Base-by-base conservation (phyloP, 2,329 filamentous ascomycete genomes). In the Daldinia sp. region DNA sequence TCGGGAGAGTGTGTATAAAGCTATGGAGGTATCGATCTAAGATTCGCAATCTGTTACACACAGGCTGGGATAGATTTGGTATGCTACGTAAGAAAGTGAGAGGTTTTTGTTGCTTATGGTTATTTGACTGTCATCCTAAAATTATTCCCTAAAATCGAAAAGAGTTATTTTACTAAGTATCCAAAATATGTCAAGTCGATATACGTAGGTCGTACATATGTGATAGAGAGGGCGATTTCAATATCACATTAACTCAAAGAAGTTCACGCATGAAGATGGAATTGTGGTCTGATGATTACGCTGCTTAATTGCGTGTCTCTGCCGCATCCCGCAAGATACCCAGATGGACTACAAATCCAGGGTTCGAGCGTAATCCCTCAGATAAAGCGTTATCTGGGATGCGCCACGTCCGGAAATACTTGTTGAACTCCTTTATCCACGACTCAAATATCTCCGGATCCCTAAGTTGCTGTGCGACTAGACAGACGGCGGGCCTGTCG, bases 401-500 rank as follows among this genome's bases (percentile, higher is more conserved):
- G 64, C 92, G 86, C 93, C 94, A 98, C 6, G 91, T 89, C 10
- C 84, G 83, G 75, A 98, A 98, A 7, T 79, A 77, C 35, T 78
- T 78, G 67, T 87, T 80, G 71, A 97, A 94, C 59, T 87, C 87
- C 68, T 83, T 83, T 55, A 97, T 81, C 93, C 94, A 98, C 13
- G 85, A 82, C 74, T 95, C 90, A 74, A 98, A 96, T 5, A 98
- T 93, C 37, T 94, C 91, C 1, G 92, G 88, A 30, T 93, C 90
- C 33, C 96, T 89, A 55, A 98, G 87, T 80, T 98, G 95, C 82
- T 98, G 95, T 26, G 93, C 95, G 57, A 98, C 86, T 5, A 98
- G 81, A 76, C 92, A 94, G 0, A 97, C 72, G 4, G 92, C 91
- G 2, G 91, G 87, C 18, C 68, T 63, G 7, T 70, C 68, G 7